These are phyloP conservation scores for Cytospora piceicola DNA, from an alignment of 2,329 filamentous ascomycete genomes.

Conservation along the genomic window DNA sequence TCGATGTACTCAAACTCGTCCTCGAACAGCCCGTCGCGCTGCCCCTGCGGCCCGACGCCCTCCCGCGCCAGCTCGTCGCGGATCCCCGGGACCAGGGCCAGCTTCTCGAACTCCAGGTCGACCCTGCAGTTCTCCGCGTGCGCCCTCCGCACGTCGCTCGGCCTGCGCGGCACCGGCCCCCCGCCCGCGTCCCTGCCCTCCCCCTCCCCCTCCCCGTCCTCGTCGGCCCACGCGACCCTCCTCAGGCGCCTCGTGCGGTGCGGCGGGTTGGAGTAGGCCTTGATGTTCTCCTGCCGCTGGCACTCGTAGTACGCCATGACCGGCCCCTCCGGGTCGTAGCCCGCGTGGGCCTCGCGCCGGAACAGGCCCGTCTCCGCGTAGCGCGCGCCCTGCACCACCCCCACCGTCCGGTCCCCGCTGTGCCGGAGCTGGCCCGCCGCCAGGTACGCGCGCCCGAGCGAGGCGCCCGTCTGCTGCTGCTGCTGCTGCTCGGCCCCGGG, in stretches of 20 bases:
- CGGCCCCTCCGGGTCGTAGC: conserved; percentile 47
- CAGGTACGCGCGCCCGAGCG: conserved; percentile 42
- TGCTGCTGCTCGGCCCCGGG: not conserved
- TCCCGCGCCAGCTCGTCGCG: conserved; percentile 29
- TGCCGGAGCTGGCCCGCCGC: conserved; percentile 46
- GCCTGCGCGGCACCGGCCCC: not conserved
- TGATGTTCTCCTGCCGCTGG: conserved; percentile 48
- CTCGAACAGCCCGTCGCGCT: conserved; percentile 19
- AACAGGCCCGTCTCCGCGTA: conserved; percentile 55
- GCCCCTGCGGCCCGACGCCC: conserved; percentile 16
- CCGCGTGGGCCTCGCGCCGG: conserved; percentile 52
- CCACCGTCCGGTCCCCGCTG: conserved; percentile 52
- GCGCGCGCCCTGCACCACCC: conserved; percentile 58
- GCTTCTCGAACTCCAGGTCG: conserved; percentile 30
- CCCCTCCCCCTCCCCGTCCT: not conserved
- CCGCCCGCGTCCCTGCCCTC: not conserved
- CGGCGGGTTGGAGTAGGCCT: conserved; percentile 30
- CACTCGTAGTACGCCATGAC: conserved; percentile 50
- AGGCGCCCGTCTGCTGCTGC: conserved; percentile 39
- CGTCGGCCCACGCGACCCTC: not conserved
- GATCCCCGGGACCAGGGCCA: conserved; percentile 27
- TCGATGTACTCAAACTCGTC: conserved; percentile 20
- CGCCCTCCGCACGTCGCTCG: conserved; percentile 4
- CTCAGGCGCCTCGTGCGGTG: conserved; percentile 6
- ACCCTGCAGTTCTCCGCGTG: conserved; percentile 28